phyloP scores from a whole-genome alignment of 192 early-diverging fungal species.

The Chytriomyces sp. region DNA sequence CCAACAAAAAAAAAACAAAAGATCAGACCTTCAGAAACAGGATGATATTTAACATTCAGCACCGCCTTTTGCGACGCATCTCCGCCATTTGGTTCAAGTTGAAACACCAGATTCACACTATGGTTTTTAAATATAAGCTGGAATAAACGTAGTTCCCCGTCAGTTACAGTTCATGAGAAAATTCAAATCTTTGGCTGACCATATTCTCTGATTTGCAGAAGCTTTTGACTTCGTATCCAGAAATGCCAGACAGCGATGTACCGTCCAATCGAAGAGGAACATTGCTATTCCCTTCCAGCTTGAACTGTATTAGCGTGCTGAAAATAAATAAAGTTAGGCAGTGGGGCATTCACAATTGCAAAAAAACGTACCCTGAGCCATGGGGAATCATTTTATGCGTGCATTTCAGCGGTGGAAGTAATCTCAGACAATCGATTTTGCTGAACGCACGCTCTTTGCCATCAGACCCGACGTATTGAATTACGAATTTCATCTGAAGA shows the following conservation, averaged over 20 bases:
- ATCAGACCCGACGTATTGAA: conserved; percentile 48
- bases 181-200: no score
- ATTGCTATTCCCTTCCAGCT: conserved; percentile 13
- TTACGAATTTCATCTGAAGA: conserved; percentile 52
- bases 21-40: conserved; percentile 11
- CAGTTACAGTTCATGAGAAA: conserved; percentile 11
- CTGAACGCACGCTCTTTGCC: conserved; percentile 47
- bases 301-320: conserved; percentile 34
- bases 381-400: conserved; percentile 56
- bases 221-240: conserved; percentile 2
- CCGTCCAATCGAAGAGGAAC: conserved; percentile 30
- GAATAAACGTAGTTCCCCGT: conserved; percentile 1
- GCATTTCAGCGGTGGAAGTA: conserved; percentile 57
- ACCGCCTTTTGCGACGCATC: conserved; percentile 28
- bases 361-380: conserved; percentile 47
- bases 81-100: conserved; percentile 16
- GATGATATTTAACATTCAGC: conserved; percentile 17
- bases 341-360: neutral
- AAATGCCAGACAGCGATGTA: neutral
- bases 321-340: conserved; percentile 6
- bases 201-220: neutral
- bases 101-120: conserved; percentile 31
- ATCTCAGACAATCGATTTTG: conserved; percentile 56
- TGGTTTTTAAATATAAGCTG: conserved; percentile 37
- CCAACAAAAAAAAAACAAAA: neutral